Conservation (phyloP, 805 yeast genomes). For the Citeromyces matritensis region DNA sequence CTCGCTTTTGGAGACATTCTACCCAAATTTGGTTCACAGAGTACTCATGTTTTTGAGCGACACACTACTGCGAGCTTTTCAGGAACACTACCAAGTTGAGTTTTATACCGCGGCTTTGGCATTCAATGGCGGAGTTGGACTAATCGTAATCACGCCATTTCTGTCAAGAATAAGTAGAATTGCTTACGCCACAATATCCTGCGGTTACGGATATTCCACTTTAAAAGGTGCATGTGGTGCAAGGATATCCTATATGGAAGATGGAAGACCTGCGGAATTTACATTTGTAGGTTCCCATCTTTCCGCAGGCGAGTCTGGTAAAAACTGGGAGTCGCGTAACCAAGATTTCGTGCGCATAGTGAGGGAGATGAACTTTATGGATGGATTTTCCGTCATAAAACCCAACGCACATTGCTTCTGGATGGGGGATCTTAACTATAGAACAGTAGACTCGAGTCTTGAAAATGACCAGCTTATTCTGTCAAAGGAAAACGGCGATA, state of each 20-base stretch:
- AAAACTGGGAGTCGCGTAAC: conserved; percentile 31
- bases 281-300: conserved; percentile 64
- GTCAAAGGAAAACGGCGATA: conserved; percentile 23
- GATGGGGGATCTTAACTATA: conserved; percentile 78
- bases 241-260: conserved; percentile 22
- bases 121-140: conserved; percentile 44
- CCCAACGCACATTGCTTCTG: conserved; percentile 48
- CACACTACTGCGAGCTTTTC: conserved; percentile 17
- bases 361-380: conserved; percentile 40
- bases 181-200: conserved; percentile 19
- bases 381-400: conserved; percentile 35
- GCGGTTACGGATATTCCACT: conserved; percentile 48
- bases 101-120: conserved; percentile 26
- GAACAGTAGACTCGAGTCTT: conserved; percentile 17
- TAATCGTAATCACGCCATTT: conserved; percentile 31
- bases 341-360: conserved; percentile 31
- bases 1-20: conserved; percentile 37
- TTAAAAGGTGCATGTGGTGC: conserved; percentile 66
- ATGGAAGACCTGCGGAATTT: conserved; percentile 16
- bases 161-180: conserved; percentile 11
- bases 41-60: conserved; percentile 21
- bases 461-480: conserved; percentile 32
- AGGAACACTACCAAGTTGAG: conserved; percentile 15
- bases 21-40: conserved; percentile 18
- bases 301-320: conserved; percentile 62